Evolutionary conservation across 108 stramenopile genomes (phyloP), one percentile per base, ranked within the genome.

Genomic region (Skeletonema grethae): DNA sequence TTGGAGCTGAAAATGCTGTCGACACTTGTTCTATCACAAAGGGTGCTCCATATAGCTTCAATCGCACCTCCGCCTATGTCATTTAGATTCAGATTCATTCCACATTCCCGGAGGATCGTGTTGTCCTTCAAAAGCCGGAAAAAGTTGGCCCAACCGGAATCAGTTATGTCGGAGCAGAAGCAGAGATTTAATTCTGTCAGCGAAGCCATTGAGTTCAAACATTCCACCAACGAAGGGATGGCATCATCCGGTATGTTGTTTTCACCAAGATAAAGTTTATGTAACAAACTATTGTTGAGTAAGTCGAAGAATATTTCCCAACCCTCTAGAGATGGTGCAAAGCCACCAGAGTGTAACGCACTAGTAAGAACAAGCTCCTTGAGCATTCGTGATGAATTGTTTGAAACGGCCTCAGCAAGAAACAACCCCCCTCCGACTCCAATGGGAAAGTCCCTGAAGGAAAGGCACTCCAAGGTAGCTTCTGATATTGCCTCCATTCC

Each of bases 1-100:
- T 59, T 59, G 57, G 57, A 59, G 57, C 16, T 59, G 18, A 29
- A 25, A 34, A 20, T 59, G 57, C 57, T 34, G 10, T 59, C 57
- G 32, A 59, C 16, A 16, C 57, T 59, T 34, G 57, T 59, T 34
- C 32, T n/a, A 34, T 59, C 57, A 16, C 57, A 59, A 11, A 59
- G 32, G 30, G 57, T 11, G 43, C 43, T 45, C 10, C 12, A 45
- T 1, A 45, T n/a, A 45, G 43, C 15, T 45, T 45, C 43, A 45
- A n/a, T 11, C 15, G n/a, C 43, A n/a, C 15, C 10, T 12, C 1
- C 13, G n/a, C 2, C n/a, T n/a, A n/a, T n/a, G n/a, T n/a, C n/a
- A n/a, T n/a, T n/a, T n/a, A 11, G 13, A 13, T n/a, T 45, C 15
- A n/a, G 0, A 4, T n/a, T 4, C 43, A n/a, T n/a, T n/a, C n/a